Base-by-base conservation (phyloP, 192 early-diverging fungal species). In the Diversispora epigaea region DNA sequence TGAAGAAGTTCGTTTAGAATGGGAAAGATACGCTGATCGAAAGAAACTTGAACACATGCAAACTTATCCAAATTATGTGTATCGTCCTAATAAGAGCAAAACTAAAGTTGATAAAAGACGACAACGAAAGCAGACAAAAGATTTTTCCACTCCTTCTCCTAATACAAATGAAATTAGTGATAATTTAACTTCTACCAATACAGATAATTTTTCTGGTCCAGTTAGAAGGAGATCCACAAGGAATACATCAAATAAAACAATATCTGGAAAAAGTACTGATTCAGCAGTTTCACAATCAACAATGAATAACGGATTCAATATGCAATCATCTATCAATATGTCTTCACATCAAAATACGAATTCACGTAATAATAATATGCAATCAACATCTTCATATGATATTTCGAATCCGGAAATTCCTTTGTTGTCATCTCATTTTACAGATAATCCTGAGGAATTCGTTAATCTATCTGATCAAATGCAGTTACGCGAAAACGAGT, bases 1-100 rank as follows among this genome's bases (percentile, higher is more conserved):
- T 47, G 60, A 62, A 75, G 60, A 75, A 11, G 19, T 15, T 8
- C 17, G 57, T 11, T 41, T 46, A 62, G 17, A 64, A 52, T 75
- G 73, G 73, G 73, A 75, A 41, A 75, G 61, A 75, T 64, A 61
- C 8, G 73, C 73, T 9, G 73, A 75, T 54, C 19, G 61, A 17
- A 75, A 64, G 12, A 75, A 75, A 40, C 4, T 75, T 1, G 73
- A 75, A 15, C 73, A 75, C 12, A 75, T 75, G 73, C 32, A 64
- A 19, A 25, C 17, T 5, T 75, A 75, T 65, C 73, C 73, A 15
- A 65, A 75, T 64, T 75, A 75, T 40, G 57, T 75, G 9, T 75
- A 75, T n/a, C 40, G 57, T 39, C 73, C 73, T 2, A 60, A 62
- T 12, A 77, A 77, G 22, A 75, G 65, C 12, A 75, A 75, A 43